phyloP scores from a whole-genome alignment of 1,284 basidiomycete genomes.

The Cutaneotrichosporon mucoides region DNA sequence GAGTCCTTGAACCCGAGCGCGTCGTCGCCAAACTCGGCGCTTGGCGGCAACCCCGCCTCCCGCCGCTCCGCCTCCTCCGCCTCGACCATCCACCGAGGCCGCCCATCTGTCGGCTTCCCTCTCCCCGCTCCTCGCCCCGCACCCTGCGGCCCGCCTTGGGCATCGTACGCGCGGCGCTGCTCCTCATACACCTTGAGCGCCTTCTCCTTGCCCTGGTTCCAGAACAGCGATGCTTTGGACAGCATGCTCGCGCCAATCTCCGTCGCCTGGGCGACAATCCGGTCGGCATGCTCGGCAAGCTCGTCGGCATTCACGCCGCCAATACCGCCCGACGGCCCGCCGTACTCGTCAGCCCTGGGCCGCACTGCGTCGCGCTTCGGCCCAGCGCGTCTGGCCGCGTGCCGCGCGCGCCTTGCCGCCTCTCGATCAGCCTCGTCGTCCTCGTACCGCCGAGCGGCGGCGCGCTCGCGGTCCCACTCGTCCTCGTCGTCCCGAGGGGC shows the following conservation, averaged over 20 bases:
- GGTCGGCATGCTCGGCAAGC: constrained; percentile 64
- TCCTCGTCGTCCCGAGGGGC: constrained; percentile 23
- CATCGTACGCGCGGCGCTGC: background rate
- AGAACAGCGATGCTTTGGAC: constrained; percentile 77
- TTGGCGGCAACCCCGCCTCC: background rate
- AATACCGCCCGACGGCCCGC: constrained; percentile 3
- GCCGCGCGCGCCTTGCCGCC: constrained; percentile 8
- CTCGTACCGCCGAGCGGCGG: constrained; percentile 28
- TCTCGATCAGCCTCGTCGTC: constrained; percentile 41
- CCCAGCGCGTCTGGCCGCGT: constrained; percentile 13
- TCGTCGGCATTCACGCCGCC: constrained; percentile 9
- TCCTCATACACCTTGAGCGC: constrained; percentile 80
- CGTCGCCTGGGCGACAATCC: constrained; percentile 76
- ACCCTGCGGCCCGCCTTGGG: constrained; percentile 13
- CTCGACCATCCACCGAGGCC: constrained; percentile 86
- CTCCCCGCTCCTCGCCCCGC: background rate
- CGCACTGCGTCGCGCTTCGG: constrained; percentile 12
- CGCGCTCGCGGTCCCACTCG: constrained; percentile 41
- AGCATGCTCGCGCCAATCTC: constrained; percentile 80
- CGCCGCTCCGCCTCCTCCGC: constrained; percentile 24
- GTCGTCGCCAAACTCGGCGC: constrained; percentile 4
- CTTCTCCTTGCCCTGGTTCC: constrained; percentile 76
- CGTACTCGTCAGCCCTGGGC: background rate
- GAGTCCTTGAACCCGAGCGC: constrained; percentile 12
- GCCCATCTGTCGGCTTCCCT: constrained; percentile 46